Evolutionary conservation across 1,284 basidiomycete species (phyloP), one percentile per base, ranked within the genome.

Genomic region (Polyporus tsugae): DNA sequence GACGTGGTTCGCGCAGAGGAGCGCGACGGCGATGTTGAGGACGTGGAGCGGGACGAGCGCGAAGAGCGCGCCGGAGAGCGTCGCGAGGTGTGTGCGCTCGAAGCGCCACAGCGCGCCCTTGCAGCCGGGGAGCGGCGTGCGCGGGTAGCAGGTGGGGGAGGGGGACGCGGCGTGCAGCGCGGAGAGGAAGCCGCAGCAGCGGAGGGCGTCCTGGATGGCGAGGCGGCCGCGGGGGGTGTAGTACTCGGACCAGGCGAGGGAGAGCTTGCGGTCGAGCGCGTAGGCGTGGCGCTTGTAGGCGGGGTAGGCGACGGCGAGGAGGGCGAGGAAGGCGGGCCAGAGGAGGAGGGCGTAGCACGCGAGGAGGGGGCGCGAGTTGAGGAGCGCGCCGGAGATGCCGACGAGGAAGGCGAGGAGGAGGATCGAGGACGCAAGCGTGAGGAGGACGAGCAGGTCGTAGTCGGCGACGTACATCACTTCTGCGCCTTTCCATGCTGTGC

Each of bases 1-100:
- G 64, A 94, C 85, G 73, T 94, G 91, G 78, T 94, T 93, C 57
- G 89, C 85, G 75, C 91, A 93, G 33, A 94, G 79, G 60, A 94
- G 78, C 15, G 87, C 85, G 0, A 87, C 82, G 61, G 90, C 72
- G 70, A 94, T 89, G 78, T 91, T 90, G 42, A 84, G 67, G 66
- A 94, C 74, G 74, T 93, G 91, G 52, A 90, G 76, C 19, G 89
- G 87, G 10, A 89, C 88, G 65, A 92, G 78, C n/a, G 86, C 79
- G 76, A 94, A 94, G 5, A 86, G 84, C n/a, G 83, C 76, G 41
- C 81, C 81, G 83, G 90, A 93, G 72, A 91, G 84, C 49, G 80
- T 80, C 35, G 79, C 78, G 35, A 94, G 83, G 65, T 86, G 85
- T 41, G 75, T 78, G 41, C 83, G 81, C 79, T 94, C 90, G 75